Conservation (phyloP, 495 filamentous ascomycete genomes). For the Aspergillus campestris region DNA sequence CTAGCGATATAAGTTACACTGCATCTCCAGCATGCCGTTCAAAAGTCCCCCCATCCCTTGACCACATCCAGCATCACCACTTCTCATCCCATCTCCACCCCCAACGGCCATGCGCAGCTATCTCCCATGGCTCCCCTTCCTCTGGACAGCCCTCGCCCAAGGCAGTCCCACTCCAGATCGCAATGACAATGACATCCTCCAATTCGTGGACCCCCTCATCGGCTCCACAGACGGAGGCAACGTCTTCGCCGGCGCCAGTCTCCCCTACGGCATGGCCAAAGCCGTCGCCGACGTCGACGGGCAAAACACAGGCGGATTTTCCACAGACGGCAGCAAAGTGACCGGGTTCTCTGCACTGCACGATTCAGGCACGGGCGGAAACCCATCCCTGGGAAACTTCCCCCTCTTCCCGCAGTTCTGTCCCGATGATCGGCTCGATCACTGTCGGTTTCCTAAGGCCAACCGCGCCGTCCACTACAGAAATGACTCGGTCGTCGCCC, state of each 20-base stretch:
- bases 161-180: neutral
- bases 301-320: conserved; percentile 63
- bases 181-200: conserved; percentile 6
- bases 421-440: conserved; percentile 49
- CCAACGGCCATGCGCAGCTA: too few relatives aligned
- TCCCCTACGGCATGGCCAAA: conserved; percentile 68
- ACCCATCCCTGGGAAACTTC: conserved; percentile 63
- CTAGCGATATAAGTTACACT: too few relatives aligned
- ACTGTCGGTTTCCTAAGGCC: conserved; percentile 50
- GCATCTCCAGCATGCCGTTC: too few relatives aligned
- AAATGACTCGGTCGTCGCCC: conserved; percentile 47
- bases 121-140: neutral
- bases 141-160: neutral
- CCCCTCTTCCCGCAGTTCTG: conserved; percentile 62
- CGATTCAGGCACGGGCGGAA: conserved; percentile 60
- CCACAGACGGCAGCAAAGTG: conserved; percentile 52
- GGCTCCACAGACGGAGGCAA: conserved; percentile 51
- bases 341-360: conserved; percentile 59
- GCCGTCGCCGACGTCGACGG: conserved; percentile 62
- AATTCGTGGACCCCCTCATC: conserved; percentile 44
- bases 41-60: too few relatives aligned
- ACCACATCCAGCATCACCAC: too few relatives aligned
- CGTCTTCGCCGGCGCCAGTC: conserved; percentile 66
- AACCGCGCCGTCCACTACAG: conserved; percentile 35
- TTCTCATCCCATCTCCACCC: too few relatives aligned